Conservation (phyloP, 2,329 filamentous ascomycete species). For the Beauveria sp. region DNA sequence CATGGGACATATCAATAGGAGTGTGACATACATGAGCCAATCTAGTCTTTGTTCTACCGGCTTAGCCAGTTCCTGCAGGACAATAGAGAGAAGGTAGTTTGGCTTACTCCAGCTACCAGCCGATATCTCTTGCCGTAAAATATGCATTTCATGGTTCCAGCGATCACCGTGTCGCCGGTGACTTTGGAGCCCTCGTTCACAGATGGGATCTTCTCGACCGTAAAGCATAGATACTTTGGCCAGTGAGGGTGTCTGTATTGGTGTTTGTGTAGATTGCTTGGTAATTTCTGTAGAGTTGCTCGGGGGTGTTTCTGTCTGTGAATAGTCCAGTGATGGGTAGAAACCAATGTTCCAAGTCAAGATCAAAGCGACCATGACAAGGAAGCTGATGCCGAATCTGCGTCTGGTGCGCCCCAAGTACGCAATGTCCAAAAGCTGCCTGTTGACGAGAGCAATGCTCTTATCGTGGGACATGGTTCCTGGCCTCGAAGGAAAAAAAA, state of each 20-base stretch:
- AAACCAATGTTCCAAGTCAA: background rate
- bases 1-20: too few species aligned
- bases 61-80: slow-evolving; percentile 3
- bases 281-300: background rate
- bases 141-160: background rate
- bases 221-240: background rate
- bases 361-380: background rate
- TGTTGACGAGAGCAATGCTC: background rate
- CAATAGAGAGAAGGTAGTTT: background rate
- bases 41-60: background rate
- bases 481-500: background rate
- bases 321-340: background rate
- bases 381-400: background rate
- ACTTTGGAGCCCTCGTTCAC: too few species aligned
- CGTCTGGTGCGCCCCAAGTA: background rate
- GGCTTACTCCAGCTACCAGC: background rate
- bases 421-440: background rate
- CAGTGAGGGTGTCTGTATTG: background rate
- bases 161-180: too few species aligned
- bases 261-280: background rate
- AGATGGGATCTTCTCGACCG: too few species aligned
- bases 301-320: background rate
- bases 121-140: background rate
- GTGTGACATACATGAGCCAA: background rate
- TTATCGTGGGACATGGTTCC: background rate